phyloP scores from a whole-genome alignment of 179 eudicot genomes.

The Spergularia azorica region DNA sequence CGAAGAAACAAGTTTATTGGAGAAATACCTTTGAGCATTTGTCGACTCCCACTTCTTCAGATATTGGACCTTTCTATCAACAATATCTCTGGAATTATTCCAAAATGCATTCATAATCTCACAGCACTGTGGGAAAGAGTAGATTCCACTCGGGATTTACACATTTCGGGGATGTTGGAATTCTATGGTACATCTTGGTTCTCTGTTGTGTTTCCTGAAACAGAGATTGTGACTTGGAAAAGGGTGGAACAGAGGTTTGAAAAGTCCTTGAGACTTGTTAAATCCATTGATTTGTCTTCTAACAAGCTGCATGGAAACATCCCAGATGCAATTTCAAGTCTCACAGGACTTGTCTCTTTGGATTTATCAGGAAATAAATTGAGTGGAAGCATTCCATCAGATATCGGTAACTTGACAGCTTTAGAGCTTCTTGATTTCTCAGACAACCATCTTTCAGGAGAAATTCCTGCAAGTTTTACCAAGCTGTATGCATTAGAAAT shows the following conservation, averaged over 20 bases:
- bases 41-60: conserved; percentile 20
- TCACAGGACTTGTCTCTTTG: conserved; percentile 8
- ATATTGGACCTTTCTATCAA: conserved; percentile 28
- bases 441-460: conserved; percentile 23
- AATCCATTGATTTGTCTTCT: conserved; percentile 17
- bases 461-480: conserved; percentile 26
- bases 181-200: too few relatives aligned
- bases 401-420: conserved; percentile 22
- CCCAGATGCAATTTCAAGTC: conserved; percentile 26
- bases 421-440: conserved; percentile 29
- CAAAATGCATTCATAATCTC: conserved; percentile 24
- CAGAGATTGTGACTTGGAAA: conserved; percentile 20
- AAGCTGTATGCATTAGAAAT: conserved; percentile 11
- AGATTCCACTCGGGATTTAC: too few relatives aligned
- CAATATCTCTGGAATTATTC: conserved; percentile 20
- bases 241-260: conserved; percentile 13
- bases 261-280: background rate
- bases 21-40: conserved; percentile 23
- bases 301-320: conserved; percentile 23
- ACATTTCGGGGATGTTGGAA: background rate
- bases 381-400: conserved; percentile 19
- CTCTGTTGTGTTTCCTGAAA: background rate
- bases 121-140: conserved; percentile 9
- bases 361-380: conserved; percentile 27
- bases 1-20: conserved; percentile 34